These are phyloP conservation scores for Seiridium unicorne DNA, from an alignment of 2,329 filamentous ascomycete genomes.

Conservation along the genomic window DNA sequence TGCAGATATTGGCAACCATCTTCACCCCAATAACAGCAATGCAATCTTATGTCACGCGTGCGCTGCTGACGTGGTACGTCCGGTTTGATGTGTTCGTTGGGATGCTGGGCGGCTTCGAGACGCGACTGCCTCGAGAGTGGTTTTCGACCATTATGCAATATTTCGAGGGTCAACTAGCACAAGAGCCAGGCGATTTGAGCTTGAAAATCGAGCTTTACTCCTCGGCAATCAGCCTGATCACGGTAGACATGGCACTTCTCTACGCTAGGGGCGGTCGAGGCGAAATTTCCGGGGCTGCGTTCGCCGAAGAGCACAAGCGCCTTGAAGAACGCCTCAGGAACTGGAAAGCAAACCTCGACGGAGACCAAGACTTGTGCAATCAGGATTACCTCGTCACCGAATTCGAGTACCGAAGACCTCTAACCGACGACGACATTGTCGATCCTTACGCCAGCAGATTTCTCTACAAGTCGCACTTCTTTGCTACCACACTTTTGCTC, in stretches of 20 bases:
- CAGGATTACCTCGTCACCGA: conserved; percentile 61
- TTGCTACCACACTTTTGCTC: conserved; percentile 70
- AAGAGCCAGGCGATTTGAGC: conserved; percentile 60
- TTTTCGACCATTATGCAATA: conserved; percentile 64
- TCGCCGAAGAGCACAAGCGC: conserved; percentile 57
- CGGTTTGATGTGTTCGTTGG: conserved; percentile 85
- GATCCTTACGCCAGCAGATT: conserved; percentile 68
- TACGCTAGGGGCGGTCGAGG: conserved; percentile 68
- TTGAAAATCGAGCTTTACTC: conserved; percentile 68
- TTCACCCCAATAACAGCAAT: conserved; percentile 76
- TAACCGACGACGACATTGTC: conserved; percentile 65
- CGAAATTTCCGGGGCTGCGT: conserved; percentile 63
- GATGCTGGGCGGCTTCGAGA: conserved; percentile 76
- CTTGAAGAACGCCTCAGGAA: conserved; percentile 46
- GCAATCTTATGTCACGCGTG: conserved; percentile 67
- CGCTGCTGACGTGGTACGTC: conserved; percentile 84
- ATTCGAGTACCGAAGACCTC: conserved; percentile 53
- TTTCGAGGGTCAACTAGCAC: conserved; percentile 56
- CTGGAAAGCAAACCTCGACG: conserved; percentile 57
- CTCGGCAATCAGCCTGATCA: conserved; percentile 68
- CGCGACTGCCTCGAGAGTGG: conserved; percentile 76
- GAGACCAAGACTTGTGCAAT: conserved; percentile 53
- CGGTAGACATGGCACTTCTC: conserved; percentile 76
- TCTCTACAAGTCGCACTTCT: conserved; percentile 70
- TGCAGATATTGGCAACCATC: conserved; percentile 74